A percentile compares a stretch with the other conserved stretches of the same genome.
phyloP scores from a whole-genome alignment of 441 rosid genomes.

The Caryocar brasiliense region DNA sequence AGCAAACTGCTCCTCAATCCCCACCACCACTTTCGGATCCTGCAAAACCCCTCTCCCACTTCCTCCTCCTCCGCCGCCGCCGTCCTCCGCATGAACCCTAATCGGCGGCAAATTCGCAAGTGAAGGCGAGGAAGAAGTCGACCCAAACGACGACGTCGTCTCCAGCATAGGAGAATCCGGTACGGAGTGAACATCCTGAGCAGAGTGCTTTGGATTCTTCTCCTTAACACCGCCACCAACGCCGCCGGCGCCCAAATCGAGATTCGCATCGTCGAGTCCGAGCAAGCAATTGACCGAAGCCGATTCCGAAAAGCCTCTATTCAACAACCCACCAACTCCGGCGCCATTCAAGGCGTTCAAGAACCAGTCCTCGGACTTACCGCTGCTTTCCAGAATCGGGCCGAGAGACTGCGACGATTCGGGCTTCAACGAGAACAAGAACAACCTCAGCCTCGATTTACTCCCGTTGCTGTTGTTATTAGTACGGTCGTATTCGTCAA shows the following conservation, averaged over 20 bases:
- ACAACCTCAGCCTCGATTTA: constrained; percentile 55
- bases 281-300: constrained; percentile 59
- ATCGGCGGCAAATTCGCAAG: constrained; percentile 83
- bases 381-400: constrained; percentile 49
- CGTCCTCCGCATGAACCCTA: constrained; percentile 63
- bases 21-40: constrained; percentile 42
- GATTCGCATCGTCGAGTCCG: constrained; percentile 66
- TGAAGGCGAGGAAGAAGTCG: constrained; percentile 80
- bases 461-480: constrained; percentile 20
- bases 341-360: constrained; percentile 61
- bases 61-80: constrained; percentile 14
- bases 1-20: constrained; percentile 81
- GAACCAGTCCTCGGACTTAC: constrained; percentile 87
- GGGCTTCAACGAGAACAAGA: constrained; percentile 55
- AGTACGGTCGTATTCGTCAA: constrained; percentile 84
- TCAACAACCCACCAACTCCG: constrained; percentile 28
- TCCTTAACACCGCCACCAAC: constrained; percentile 28
- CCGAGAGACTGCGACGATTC: constrained; percentile 73
- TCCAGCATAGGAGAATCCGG: constrained; percentile 97
- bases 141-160: constrained; percentile 80
- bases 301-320: constrained; percentile 66
- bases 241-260: constrained; percentile 21
- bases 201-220: constrained; percentile 41
- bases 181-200: constrained; percentile 74
- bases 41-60: constrained; percentile 14